Evolutionary conservation across 768 basidiomycete genomes (phyloP), one percentile per base, ranked within the genome.

Genomic region (Tylopilus felleus): DNA sequence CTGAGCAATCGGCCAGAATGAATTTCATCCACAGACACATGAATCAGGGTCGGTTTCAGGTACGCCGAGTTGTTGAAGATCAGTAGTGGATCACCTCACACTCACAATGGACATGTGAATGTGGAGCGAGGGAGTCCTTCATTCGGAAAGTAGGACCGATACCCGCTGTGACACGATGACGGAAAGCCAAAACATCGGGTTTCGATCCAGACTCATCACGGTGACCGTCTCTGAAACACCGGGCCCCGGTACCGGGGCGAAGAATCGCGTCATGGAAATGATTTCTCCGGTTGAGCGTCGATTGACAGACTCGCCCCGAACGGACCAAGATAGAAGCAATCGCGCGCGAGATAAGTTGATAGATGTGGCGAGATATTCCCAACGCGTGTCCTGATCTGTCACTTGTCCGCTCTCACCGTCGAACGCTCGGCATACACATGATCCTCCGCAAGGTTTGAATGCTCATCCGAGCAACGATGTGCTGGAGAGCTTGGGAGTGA

Each of bases 21-120:
- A 65, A 67, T 41, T 42, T 44, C 60, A 58, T 52, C 44, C 51
- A 47, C 8, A 10, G 17, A 27, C 43, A 47, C 56, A 63, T 67
- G 58, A 63, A 57, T 60, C 65, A 66, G 65, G 66, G 66, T 60
- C 66, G 49, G 22, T 19, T 19, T 57, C 66, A 58, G 63, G 60
- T 58, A 63, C 63, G 27, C 23, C 36, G 17, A 39, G 25, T 22
- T 36, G 7, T 22, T 43, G 49, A 56, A 56, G 56, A 65, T 66
- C 55, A 54, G 43, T 46, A 54, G 43, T 46, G 27, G 35, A 65
- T 62, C 58, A 55, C 22, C 23, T 27, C 39, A 22, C 28, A 14
- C 12, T 29, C 17, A 7, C 38, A 10, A 9, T 22, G 17, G 6
- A 16, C 9, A 51, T 39, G 49, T 48, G 49, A 51, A 47, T 4